Base-by-base conservation (phyloP, 2,329 filamentous ascomycete genomes). In the Fusarium coicis region DNA sequence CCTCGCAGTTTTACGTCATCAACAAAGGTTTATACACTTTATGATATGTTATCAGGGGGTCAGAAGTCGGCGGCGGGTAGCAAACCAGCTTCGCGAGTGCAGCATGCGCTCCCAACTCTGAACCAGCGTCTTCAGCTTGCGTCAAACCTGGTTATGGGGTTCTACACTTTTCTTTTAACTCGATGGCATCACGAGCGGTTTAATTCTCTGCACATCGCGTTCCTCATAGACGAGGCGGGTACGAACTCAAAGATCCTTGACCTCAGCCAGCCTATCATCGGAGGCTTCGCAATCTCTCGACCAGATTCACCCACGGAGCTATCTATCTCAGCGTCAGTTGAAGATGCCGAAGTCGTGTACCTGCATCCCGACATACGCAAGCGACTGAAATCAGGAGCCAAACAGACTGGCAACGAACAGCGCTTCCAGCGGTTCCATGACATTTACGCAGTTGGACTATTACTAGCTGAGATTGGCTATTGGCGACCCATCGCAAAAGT, bases 151-250 rank as follows among this genome's bases (percentile, higher is more conserved):
- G 58, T 42, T 0, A 63, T 56, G 49, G 63, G 58, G 0, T 56
- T 66, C 5, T 56, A 66, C 7, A 64, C 59, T 0, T 66, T 66
- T 18, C 36, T 66, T 0, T 16, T 66, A 2, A 64, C 63, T 1
- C 28, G 42, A 2, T 66, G 59, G 58, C 59, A 66, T 40, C 63
- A 64, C 2, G 63, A 66, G 18, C 49, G 49, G 3, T 43, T 66
- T 18, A 64, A 52, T 26, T 66, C 59, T 16, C 28, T 66, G 6
- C 58, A 66, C 1, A 43, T 66, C 0, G 42, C 63, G 2, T 56
- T 64, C 23, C 36, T 66, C 0, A 5, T 43, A 3, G 14, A 66
- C 4, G 40, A 55, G 7, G 0, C 18, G 4, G 10, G n/a, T 2
- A 10, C 50, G 9, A 28, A 16, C 12, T 16, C 23, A 0, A 37